Conservation (phyloP, 352 stramenopile genomes). For the Phytophthora pisi region DNA sequence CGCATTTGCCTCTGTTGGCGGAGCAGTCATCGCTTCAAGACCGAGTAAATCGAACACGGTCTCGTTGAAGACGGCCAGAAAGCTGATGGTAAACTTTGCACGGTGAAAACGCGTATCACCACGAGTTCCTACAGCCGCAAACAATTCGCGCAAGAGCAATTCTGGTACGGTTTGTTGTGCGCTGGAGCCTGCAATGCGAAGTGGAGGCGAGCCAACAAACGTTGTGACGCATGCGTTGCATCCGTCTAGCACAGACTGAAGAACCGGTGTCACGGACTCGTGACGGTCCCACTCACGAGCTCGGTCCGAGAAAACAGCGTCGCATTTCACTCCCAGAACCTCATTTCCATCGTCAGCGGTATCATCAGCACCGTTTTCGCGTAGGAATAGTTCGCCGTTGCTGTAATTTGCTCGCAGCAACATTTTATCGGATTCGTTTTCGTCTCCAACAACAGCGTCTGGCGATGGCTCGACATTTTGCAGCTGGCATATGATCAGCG, state of each 20-base stretch:
- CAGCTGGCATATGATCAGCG: slow-evolving; percentile 69
- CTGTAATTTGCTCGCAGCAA: slow-evolving; percentile 61
- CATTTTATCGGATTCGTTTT: slow-evolving; percentile 14
- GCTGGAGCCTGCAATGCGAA: slow-evolving; percentile 23
- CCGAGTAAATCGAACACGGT: slow-evolving; percentile 94
- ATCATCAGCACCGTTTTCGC: slow-evolving; percentile 11
- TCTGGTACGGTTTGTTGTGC: slow-evolving; percentile 40
- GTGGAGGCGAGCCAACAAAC: slow-evolving; percentile 46
- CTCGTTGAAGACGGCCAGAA: slow-evolving; percentile 95
- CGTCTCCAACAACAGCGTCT: slow-evolving; percentile 2
- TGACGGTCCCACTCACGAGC: slow-evolving; percentile 61
- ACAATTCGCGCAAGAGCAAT: slow-evolving; percentile 59
- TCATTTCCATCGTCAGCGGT: slow-evolving; percentile 1
- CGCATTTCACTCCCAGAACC: slow-evolving; percentile 53
- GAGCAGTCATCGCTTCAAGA: slow-evolving; percentile 30
- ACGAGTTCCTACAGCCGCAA: slow-evolving; percentile 39
- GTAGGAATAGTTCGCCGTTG: slow-evolving; percentile 58
- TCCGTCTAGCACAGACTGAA: slow-evolving; percentile 74
- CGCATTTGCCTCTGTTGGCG: slow-evolving; percentile 7
- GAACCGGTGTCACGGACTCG: slow-evolving; percentile 62
- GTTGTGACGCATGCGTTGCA: slow-evolving; percentile 72
- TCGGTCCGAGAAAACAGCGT: slow-evolving; percentile 69
- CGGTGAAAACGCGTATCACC: slow-evolving; percentile 47
- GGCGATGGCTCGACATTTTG: slow-evolving; percentile 37
- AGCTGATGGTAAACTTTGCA: slow-evolving; percentile 72